Evolutionary conservation across 177 flowering plant species (phyloP), one percentile per base, ranked within the genome.

Genomic region (Tripterygium wilfordii): DNA sequence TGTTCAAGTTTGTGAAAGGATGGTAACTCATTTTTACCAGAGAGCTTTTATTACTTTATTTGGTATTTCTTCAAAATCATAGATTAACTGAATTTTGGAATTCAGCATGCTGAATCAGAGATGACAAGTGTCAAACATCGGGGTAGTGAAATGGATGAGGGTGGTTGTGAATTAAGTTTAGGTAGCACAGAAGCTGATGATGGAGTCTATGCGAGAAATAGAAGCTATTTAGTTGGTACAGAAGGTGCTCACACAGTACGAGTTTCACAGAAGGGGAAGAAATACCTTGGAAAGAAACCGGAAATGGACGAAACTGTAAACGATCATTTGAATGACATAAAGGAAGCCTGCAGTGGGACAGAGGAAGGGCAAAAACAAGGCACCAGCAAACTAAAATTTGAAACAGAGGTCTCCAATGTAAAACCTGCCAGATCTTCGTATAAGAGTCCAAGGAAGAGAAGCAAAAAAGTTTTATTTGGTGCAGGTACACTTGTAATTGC

Each of bases 321-420:
- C 43, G 36, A 58, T 23, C 47, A 54, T 44, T 33, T 62, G 20
- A 70, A 61, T 48, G 78, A 63, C 29, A 25, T 51, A 24, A 65
- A 60, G 53, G 70, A 70, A 65, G 74, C 71, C 16, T 68, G 66
- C 23, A 71, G 74, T 63, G 74, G 71, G 21, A 70, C 76, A 43
- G 69, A 70, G 19, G 74, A 60, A 47, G 72, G 69, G 40, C 54
- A 50, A 17, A 47, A 49, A 29, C 14, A 39, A 12, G 25, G n/a
- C 45, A 21, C 57, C 41, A 8, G 22, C n/a, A 61, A 53, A 14
- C 55, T 53, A 40, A 67, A 45, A 18, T 37, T 59, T 45, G 63
- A 63, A 32, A 15, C 36, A 30, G 66, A 60, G 38, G 37, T 41
- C 33, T 23, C 17, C 14, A 48, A 52, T 45, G 54, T 14, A 16